Evolutionary conservation across 805 yeast species (phyloP), one percentile per base, ranked within the genome.

Genomic region (Torulaspora maleeae): DNA sequence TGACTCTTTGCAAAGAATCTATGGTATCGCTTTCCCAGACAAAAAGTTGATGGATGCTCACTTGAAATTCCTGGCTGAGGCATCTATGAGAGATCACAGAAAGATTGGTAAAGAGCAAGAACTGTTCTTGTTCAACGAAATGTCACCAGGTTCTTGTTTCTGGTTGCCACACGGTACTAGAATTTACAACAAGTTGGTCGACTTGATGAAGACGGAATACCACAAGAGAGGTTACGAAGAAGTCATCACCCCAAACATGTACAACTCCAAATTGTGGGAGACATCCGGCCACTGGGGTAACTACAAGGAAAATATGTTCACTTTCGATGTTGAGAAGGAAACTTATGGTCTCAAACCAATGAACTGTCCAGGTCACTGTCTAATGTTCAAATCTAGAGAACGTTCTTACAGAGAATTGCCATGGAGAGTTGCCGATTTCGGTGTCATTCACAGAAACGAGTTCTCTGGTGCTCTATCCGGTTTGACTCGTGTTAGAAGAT

Each of bases 151-250:
- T 55, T 82, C 95, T 33, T 90, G 95, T 49, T 93, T 93, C 80
- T 93, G 98, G 98, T 78, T 93, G 60, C 99, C 99, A 41, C 99
- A 91, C 63, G 99, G 99, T 71, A 82, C 99, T 39, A 85, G 98
- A 73, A 93, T 93, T 64, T 93, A 93, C 78, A 87, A 87, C 70
- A 79, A 87, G 48, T 75, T 93, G 68, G 80, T 82, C 57, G 89
- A 86, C 27, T 70, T 88, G 69, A 66, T 93, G 71, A 80, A 91
- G 72, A 64, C 69, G 44, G 95, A 93, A 73, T 93, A 93, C 72
- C 82, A 84, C 64, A 81, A 79, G 71, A 84, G 99, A 70, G 98
- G 97, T 32, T 93, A 86, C 69, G 96, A 93, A 53, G 99, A 93
- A 74, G 99, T 93, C 55, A 91, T 93, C 66, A 90, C 99, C 51